These are phyloP conservation scores for Boletus mariae DNA, from an alignment of 1,284 basidiomycete genomes.

Conservation along the genomic window DNA sequence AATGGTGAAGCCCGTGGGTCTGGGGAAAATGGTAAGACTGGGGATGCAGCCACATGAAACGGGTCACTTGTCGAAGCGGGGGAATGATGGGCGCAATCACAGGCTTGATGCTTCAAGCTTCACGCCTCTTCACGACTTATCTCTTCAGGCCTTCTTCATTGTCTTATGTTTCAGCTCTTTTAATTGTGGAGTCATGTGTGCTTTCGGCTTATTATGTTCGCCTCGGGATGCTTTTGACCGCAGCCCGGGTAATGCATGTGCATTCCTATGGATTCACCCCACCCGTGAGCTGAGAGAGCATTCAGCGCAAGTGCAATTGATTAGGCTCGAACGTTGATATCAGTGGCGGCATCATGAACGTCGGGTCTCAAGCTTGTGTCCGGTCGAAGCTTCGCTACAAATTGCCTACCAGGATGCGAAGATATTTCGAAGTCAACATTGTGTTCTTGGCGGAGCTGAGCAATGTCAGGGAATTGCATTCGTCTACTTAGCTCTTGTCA, in stretches of 20 bases:
- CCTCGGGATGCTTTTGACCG: constrained; percentile 13
- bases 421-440: no score
- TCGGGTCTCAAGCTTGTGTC: no score
- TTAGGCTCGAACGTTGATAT: no score
- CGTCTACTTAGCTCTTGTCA: no score
- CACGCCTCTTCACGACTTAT: constrained; percentile 18
- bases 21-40: constrained; percentile 27
- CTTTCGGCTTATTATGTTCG: constrained; percentile 23
- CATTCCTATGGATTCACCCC: constrained; percentile 15
- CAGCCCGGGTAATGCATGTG: constrained; percentile 23
- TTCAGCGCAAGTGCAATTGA: no score
- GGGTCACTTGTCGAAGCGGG: constrained; percentile 15
- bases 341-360: no score
- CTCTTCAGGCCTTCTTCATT: constrained; percentile 14
- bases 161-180: constrained; percentile 14
- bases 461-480: no score
- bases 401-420: no score
- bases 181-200: constrained; percentile 22
- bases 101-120: constrained; percentile 8
- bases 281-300: neutral
- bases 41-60: constrained; percentile 26
- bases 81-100: constrained; percentile 18
- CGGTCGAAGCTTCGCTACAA: no score
- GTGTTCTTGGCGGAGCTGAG: no score
- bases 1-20: constrained; percentile 30